Base-by-base conservation (phyloP, 2,329 filamentous ascomycete species). In the Aphanocladium album region DNA sequence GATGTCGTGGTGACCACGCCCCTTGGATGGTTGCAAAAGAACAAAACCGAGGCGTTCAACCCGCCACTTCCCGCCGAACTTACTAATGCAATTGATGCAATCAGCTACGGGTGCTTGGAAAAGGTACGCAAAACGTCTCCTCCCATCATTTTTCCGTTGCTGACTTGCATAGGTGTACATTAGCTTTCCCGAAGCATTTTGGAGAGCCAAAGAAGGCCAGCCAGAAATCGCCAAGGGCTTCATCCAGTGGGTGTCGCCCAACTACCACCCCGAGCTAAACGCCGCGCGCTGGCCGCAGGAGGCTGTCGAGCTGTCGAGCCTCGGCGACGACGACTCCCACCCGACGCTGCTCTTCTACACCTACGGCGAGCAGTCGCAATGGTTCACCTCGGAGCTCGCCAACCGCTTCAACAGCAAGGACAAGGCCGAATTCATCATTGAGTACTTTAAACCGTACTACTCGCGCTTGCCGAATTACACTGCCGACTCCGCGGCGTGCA, bases 291-390 rank as follows among this genome's bases (percentile, higher is more conserved):
- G 90, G 90, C 84, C 86, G 63, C 89, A 91, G 72, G 88, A 93
- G 74, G 83, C 86, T 57, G 80, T 96, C 61, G 92, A 93, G 61
- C 82, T 96, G 23, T 87, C 89, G 46, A 85, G 87, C 2, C 79
- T 96, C 2, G 80, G 83, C 0, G 66, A 69, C 0, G 68, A 76
- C 1, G 79, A 77, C 55, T 81, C 87, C 0, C 91, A 96, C 62
- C 89, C 92, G 8, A 96, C 91, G 0, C 80, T 96, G 4, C 83
- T 96, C 27, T 96, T 96, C 80, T 96, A 92, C 77, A 87, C 81
- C 39, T 88, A 86, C 68, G 89, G 89, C 41, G 81, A 80, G 21
- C 83, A 86, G 69, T 86, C 83, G 1, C 72, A 73, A 9, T 77
- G 82, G 66, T 71, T 89, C 50, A 85, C 82, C 0, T 72, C 73